These are phyloP conservation scores for Saturnispora quitensis DNA, from an alignment of 805 yeast genomes.

Conservation along the genomic window DNA sequence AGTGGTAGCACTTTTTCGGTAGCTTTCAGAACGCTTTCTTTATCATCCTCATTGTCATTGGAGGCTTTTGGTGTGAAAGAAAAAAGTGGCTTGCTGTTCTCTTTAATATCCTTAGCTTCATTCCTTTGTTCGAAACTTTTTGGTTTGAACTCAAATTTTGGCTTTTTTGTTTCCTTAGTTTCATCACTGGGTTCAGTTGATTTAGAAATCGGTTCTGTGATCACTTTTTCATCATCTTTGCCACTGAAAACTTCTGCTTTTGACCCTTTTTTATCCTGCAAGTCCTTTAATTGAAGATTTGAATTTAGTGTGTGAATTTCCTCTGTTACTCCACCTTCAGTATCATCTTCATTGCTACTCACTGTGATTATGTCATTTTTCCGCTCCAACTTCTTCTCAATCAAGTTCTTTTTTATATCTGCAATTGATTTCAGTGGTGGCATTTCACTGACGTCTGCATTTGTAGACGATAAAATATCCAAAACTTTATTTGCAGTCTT, in stretches of 20 bases:
- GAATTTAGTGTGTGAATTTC: not conserved
- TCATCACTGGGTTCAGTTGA: no score
- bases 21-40: not conserved
- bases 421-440: not conserved
- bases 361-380: not conserved
- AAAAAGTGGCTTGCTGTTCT: not conserved
- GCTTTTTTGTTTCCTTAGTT: not conserved
- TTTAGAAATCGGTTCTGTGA: no score
- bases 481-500: slow-evolving; percentile 15
- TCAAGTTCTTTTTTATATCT: not conserved
- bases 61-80: not conserved
- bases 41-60: not conserved
- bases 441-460: not conserved
- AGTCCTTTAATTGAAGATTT: no score
- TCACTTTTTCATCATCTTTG: not conserved
- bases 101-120: not conserved
- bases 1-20: not conserved
- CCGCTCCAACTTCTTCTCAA: not conserved
- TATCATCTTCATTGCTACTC: not conserved
- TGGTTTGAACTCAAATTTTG: not conserved
- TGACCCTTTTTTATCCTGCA: not conserved
- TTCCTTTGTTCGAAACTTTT: not conserved
- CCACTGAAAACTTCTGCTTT: no score
- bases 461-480: slow-evolving; percentile 8
- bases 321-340: not conserved